Evolutionary conservation across 2,329 filamentous ascomycete genomes (phyloP).

Genomic region (Alternaria consortialis): DNA sequence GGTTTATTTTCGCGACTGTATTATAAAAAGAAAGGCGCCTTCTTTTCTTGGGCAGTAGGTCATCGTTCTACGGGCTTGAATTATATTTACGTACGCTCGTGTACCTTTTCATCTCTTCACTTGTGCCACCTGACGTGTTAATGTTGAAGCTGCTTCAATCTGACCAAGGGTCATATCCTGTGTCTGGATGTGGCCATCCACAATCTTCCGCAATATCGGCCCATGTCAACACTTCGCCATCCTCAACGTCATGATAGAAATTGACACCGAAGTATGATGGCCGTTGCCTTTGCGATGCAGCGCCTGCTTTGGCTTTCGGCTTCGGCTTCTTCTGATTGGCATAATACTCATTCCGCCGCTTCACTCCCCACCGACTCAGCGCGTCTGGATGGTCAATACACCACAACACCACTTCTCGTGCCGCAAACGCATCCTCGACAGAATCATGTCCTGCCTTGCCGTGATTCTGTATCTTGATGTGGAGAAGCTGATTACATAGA

Average conservation of each 20-base stretch:
- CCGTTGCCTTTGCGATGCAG: too few species aligned
- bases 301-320: too few species aligned
- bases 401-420: background rate
- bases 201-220: background rate
- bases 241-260: background rate
- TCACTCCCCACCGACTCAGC: background rate
- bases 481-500: background rate
- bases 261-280: background rate
- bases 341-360: background rate
- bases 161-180: background rate
- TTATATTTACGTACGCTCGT: background rate
- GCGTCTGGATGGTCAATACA: background rate
- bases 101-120: background rate
- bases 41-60: background rate
- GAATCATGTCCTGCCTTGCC: background rate
- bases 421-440: background rate
- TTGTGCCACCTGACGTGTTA: background rate
- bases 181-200: background rate
- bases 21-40: background rate
- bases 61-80: background rate
- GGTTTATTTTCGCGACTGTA: background rate
- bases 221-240: background rate
- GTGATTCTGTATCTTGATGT: background rate
- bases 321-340: background rate
- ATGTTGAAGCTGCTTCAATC: background rate